Percentiles rank a stretch among this genome's conserved stretches.
These are phyloP conservation scores for Ascochyta fabae DNA, from an alignment of 2,329 filamentous ascomycete genomes.

Conservation along the genomic window DNA sequence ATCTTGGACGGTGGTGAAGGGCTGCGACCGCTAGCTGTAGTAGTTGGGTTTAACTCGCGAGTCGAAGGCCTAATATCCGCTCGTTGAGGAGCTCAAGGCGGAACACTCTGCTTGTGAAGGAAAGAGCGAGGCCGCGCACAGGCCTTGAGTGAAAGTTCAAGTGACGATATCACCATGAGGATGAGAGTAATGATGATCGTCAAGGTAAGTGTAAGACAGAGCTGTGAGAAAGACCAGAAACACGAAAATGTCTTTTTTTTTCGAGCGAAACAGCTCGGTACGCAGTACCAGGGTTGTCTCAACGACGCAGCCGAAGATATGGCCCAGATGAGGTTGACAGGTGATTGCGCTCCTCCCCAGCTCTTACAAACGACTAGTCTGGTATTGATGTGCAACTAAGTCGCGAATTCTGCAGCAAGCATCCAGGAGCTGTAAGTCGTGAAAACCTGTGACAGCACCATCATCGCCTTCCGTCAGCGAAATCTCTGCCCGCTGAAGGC, in stretches of 20 bases:
- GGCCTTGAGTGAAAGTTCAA: neutral
- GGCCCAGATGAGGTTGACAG: no score
- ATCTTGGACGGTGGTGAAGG: neutral
- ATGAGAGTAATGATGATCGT: neutral
- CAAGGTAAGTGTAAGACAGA: neutral
- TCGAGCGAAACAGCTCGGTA: neutral
- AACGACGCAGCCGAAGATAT: neutral
- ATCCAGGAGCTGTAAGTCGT: no score
- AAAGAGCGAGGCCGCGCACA: neutral
- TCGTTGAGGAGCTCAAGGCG: neutral
- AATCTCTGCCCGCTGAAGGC: no score
- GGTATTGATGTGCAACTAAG: no score
- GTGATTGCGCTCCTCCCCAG: no score
- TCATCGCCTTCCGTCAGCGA: no score
- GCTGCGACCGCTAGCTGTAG: neutral
- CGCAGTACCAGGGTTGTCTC: neutral
- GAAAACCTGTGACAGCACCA: no score
- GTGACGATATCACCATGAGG: neutral
- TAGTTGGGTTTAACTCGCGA: neutral
- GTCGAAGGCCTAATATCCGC: no score
- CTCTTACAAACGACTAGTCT: no score
- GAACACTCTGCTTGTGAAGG: neutral
- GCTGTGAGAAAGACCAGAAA: neutral
- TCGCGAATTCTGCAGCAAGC: no score
- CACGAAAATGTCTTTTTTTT: neutral